Conservation (phyloP, 306 rosid genomes). For the Arachis stenosperma region DNA sequence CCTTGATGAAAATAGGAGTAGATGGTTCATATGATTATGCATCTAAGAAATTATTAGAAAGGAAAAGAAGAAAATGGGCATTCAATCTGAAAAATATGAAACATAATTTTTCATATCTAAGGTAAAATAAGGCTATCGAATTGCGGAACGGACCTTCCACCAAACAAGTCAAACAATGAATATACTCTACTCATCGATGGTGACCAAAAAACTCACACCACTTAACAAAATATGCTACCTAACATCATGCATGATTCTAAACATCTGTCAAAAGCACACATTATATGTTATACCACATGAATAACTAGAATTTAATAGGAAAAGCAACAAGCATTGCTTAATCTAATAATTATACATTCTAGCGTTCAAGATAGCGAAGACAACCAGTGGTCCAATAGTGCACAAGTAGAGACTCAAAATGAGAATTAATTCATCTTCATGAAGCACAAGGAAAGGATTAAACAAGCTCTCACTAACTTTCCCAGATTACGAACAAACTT, state of each 20-base stretch:
- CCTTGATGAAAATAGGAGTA: background rate
- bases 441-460: slow-evolving; percentile 13
- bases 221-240: slow-evolving; percentile 1
- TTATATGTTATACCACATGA: background rate
- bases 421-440: slow-evolving; percentile 8
- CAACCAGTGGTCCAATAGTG: background rate
- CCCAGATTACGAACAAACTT: slow-evolving; percentile 22
- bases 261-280: background rate
- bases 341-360: background rate
- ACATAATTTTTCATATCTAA: background rate
- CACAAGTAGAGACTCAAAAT: slow-evolving; percentile 1
- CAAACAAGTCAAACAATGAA: background rate
- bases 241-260: background rate
- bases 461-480: slow-evolving; percentile 2
- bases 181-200: background rate
- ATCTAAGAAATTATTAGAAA: background rate
- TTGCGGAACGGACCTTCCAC: slow-evolving; percentile 12
- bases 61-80: background rate
- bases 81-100: slow-evolving; percentile 7
- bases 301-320: background rate
- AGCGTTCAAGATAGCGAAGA: background rate
- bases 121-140: background rate
- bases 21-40: background rate
- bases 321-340: background rate
- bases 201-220: background rate